A percentile compares a stretch with the other conserved stretches of the same genome.
phyloP scores from a whole-genome alignment of 129 eudicot genomes.

The Chrysanthemum seticuspe region DNA sequence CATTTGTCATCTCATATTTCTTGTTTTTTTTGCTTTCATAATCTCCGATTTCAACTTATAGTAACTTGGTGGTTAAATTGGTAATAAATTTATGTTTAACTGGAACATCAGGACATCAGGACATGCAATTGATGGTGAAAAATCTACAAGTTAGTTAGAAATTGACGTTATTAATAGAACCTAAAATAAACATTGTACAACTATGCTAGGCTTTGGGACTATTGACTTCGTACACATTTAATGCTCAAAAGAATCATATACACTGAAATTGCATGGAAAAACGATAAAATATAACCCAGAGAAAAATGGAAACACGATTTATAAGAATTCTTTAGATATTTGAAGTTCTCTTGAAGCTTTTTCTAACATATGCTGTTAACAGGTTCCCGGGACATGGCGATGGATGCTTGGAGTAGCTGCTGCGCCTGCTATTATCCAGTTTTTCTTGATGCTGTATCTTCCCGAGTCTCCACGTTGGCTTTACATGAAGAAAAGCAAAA shows the following conservation, averaged over 20 bases:
- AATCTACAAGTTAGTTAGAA: neutral
- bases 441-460: constrained; percentile 54
- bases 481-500: constrained; percentile 60
- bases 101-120: neutral
- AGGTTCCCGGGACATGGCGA: constrained; percentile 38
- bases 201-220: no score
- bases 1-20: neutral
- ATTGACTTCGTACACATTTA: no score
- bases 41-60: no score
- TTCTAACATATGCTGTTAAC: neutral
- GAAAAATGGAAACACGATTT: no score
- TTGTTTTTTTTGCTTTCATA: no score
- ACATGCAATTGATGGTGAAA: neutral
- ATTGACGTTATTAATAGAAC: neutral
- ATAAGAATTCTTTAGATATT: no score
- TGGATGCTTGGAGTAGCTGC: constrained; percentile 82
- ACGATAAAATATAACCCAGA: no score
- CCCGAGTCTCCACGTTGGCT: constrained; percentile 91
- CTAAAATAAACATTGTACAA: no score
- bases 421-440: constrained; percentile 63
- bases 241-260: no score
- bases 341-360: no score
- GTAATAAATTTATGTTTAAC: neutral
- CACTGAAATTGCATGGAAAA: no score
- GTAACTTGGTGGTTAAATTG: neutral